A percentile compares a stretch with the other conserved stretches of the same genome.
phyloP scores from a whole-genome alignment of 2,329 filamentous ascomycete species.

The Cladosporium sp. region DNA sequence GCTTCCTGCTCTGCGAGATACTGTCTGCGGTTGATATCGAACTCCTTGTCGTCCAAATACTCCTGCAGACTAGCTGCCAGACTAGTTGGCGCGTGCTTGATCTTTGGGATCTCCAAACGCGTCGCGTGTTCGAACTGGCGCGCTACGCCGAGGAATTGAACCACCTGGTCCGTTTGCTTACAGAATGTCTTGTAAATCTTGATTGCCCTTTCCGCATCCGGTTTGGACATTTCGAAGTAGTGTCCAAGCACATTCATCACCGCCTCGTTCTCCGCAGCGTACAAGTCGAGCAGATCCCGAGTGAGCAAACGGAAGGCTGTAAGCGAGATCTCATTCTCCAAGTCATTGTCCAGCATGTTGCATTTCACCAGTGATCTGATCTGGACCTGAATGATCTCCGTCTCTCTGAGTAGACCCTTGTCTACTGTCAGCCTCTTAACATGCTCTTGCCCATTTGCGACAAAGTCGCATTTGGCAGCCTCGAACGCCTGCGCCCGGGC shows the following conservation, averaged over 20 bases:
- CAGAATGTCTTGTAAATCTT: slow-evolving; percentile 90
- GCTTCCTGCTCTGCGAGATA: slow-evolving; percentile 85
- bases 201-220: slow-evolving; percentile 88
- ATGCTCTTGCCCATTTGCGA: slow-evolving; percentile 73
- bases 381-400: slow-evolving; percentile 84
- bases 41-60: slow-evolving; percentile 90
- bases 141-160: slow-evolving; percentile 82
- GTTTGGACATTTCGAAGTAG: slow-evolving; percentile 96
- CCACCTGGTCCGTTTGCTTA: slow-evolving; percentile 85
- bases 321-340: slow-evolving; percentile 93
- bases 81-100: slow-evolving; percentile 95
- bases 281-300: slow-evolving; percentile 81
- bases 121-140: slow-evolving; percentile 90
- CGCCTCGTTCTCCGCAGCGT: slow-evolving; percentile 93
- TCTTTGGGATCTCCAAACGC: slow-evolving; percentile 86
- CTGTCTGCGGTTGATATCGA: slow-evolving; percentile 87
- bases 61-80: slow-evolving; percentile 86
- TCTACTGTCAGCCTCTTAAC: slow-evolving; percentile 84
- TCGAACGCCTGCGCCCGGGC: slow-evolving; percentile 78
- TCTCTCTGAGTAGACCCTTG: slow-evolving; percentile 87
- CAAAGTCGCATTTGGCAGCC: slow-evolving; percentile 85
- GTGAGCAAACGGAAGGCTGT: slow-evolving; percentile 90
- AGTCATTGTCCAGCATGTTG: slow-evolving; percentile 81
- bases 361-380: slow-evolving; percentile 82
- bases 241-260: slow-evolving; percentile 95